Base-by-base conservation (phyloP, 441 rosid species). In the Macaranga tanarius region DNA sequence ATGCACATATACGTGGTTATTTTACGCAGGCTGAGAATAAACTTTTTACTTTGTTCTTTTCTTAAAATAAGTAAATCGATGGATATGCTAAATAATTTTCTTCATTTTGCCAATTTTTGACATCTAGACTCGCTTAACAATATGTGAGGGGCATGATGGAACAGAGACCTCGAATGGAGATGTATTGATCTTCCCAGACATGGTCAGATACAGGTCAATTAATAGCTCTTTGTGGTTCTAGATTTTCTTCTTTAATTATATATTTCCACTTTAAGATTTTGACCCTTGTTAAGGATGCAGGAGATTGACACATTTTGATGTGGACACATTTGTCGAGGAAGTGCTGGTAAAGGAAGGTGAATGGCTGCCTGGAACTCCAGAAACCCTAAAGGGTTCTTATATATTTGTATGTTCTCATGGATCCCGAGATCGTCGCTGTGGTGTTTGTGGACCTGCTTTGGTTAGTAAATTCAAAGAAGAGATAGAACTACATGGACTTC, bases 141-240 rank as follows among this genome's bases (percentile, higher is more conserved):
- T 95, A 82, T 95, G 99, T 8, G 98, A 95, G 78, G 99, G 99
- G 28, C 98, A 90, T 85, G 99, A 95, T 84, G 99, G 98, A 76
- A 88, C 95, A 19, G 95, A 91, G 86, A 93, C 97, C 68, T 95
- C 98, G 69, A 93, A 95, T 77, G 99, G 99, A 11, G 99, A 95
- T 83, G 94, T 95, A n/a, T 85, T 93, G 71, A 93, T 95, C 69
- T 95, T 95, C 79, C 99, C 99, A 34, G 99, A 95, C 82, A 91
- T 95, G 98, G 83, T 92, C 79, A 86, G 96, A 93, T 95, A 95
- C 88, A 91, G 99, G 99, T 89, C 74, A 67, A 61, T 71, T 59
- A 55, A 67, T 1, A 22, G n/a, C 63, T 52, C 51, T 65, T 64
- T 64, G 50, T 76, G 20, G 72, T 34, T 72, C 65, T 65, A 40